These are phyloP conservation scores for Pouteria glomerata DNA, from an alignment of 148 eudicot species.

Conservation along the genomic window DNA sequence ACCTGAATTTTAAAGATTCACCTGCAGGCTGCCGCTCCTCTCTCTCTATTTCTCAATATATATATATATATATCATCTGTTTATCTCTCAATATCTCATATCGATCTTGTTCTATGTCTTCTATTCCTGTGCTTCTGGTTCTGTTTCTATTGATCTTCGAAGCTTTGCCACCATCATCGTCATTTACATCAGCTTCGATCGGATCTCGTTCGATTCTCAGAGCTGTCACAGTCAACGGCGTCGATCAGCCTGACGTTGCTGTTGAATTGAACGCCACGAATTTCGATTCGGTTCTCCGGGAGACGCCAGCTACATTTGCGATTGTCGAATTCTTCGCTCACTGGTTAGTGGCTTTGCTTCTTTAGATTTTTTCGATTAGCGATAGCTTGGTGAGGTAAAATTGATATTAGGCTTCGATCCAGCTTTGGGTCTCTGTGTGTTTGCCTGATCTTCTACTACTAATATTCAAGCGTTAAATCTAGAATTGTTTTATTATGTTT, in stretches of 20 bases:
- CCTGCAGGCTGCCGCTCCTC: too few relatives aligned
- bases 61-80: neutral
- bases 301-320: constrained; percentile 67
- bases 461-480: neutral
- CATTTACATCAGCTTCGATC: constrained; percentile 15
- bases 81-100: constrained; percentile 7
- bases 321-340: constrained; percentile 91
- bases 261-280: constrained; percentile 72
- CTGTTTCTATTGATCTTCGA: constrained; percentile 16
- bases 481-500: neutral
- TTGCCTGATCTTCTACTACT: neutral
- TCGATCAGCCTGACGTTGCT: constrained; percentile 34
- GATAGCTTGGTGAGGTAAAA: too few relatives aligned
- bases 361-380: neutral
- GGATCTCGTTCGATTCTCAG: constrained; percentile 72
- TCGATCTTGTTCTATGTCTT: constrained; percentile 23
- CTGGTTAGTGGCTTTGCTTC: constrained; percentile 39
- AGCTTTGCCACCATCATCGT: constrained; percentile 10
- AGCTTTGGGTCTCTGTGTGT: neutral
- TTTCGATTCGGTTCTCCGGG: constrained; percentile 57
- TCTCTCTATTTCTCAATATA: neutral
- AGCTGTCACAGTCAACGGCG: constrained; percentile 13
- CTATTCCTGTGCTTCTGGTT: constrained; percentile 13
- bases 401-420: neutral
- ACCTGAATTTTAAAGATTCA: too few relatives aligned